These are phyloP conservation scores for Populus euphratica DNA, from an alignment of 345 rosid genomes.

Conservation along the genomic window DNA sequence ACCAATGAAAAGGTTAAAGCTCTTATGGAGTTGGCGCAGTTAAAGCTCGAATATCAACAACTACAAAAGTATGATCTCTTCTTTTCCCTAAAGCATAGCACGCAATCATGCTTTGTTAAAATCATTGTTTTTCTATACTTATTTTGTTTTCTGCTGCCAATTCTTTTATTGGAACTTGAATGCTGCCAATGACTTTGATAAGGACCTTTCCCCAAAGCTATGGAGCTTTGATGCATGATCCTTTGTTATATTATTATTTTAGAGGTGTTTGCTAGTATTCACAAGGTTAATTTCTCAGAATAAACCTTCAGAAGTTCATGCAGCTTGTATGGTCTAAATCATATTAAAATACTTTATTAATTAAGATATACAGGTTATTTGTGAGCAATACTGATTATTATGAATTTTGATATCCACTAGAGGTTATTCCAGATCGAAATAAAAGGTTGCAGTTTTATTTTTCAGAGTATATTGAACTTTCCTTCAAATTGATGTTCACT, in stretches of 20 bases:
- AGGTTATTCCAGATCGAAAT: neutral
- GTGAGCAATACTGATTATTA: neutral
- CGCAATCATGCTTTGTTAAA: neutral
- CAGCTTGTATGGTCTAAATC: neutral
- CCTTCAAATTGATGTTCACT: neutral
- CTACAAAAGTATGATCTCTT: conserved; percentile 57
- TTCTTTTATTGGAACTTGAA: neutral
- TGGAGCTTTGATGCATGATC: neutral
- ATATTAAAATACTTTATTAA: neutral
- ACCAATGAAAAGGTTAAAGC: conserved; percentile 95
- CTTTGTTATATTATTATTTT: neutral
- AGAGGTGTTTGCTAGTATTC: neutral
- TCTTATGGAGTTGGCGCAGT: conserved; percentile 79
- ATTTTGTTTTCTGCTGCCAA: neutral
- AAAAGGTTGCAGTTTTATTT: neutral
- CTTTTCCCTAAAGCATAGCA: neutral
- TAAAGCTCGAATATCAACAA: conserved; percentile 66
- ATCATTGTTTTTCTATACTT: neutral
- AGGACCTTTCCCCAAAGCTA: neutral
- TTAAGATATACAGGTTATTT: neutral
- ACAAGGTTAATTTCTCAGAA: neutral
- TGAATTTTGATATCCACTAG: neutral
- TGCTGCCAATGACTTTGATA: neutral
- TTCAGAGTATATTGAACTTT: neutral
- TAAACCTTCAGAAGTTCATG: neutral